Base-by-base conservation (phyloP, 2,329 filamentous ascomycete genomes). In the Pyrenophora teres region DNA sequence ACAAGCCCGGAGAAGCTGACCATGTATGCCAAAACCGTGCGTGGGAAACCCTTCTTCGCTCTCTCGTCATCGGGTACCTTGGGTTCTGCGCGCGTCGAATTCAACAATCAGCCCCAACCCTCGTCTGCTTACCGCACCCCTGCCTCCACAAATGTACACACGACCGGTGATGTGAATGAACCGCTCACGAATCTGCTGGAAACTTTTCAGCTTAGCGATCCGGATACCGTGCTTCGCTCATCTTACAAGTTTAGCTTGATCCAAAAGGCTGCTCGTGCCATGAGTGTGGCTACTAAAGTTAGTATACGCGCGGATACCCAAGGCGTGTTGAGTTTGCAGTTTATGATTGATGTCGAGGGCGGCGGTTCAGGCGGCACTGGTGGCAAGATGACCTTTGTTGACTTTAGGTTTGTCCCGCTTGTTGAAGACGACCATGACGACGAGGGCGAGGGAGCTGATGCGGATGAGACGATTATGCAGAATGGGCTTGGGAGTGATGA, bases 271-370 rank as follows among this genome's bases (percentile, higher is more conserved):
- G 86, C 86, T 39, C 87, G 93, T 59, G 93, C 94, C n/a, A 97
- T 99, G 93, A 86, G 87, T 39, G 84, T 92, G 32, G 91, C 92
- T 4, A 92, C 84, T 66, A 99, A 97, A 75, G 92, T 97, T 51
- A 96, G 92, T 69, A 82, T 99, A 55, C 82, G 94, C 13, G 88
- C 91, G 0, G 94, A 99, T 73, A 81, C 83, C 2, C 90, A 96
- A 70, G 93, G 94, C 0, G 93, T 99, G 25, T 74, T 99, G 59
- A 97, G 90, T 74, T 77, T 97, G 71, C 94, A 99, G 69, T 97
- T 97, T 67, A 94, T 99, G 88, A 87, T 99, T 13, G 91, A 97
- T 69, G 81, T 92, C 36, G 90, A 94, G 56, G 40, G 54, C 3
- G 48, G 45, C 6, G 43, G 35, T 18, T 41, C 47, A 7, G 46